These are phyloP conservation scores for Chrysochromulina parva DNA, from an alignment of 78 protist genomes.

Conservation along the genomic window DNA sequence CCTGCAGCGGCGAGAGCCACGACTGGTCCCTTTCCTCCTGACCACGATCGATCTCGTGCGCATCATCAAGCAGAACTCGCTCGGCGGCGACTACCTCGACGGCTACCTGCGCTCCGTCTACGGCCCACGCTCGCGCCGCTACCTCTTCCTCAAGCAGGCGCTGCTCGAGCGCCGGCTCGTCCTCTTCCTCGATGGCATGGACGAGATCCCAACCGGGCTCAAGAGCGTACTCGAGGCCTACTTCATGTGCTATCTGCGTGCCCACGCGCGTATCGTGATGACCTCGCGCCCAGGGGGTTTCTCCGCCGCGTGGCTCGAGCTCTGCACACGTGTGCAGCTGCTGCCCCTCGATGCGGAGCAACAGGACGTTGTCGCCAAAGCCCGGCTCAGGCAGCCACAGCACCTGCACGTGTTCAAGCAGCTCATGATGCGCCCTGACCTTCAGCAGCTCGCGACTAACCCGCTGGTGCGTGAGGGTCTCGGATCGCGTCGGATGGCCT, in stretches of 20 bases:
- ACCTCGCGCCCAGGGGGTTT: neutral
- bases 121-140: neutral
- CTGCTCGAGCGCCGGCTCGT: neutral
- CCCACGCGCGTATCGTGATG: neutral
- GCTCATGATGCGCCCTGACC: neutral
- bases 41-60: neutral
- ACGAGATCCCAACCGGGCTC: neutral
- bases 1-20: neutral
- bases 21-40: neutral
- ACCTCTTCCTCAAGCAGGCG: neutral
- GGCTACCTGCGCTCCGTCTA: neutral
- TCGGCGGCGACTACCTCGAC: neutral
- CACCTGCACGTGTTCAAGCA: neutral
- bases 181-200: neutral
- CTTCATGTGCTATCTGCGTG: neutral
- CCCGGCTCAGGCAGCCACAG: neutral
- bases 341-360: neutral
- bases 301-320: neutral
- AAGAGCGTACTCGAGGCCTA: neutral
- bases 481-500: no score
- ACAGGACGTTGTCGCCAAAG: neutral
- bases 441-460: neutral
- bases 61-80: neutral
- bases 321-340: neutral
- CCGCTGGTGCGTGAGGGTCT: neutral